Evolutionary conservation across 2,329 filamentous ascomycete species (phyloP).

Genomic region (Penicillium glabrum): DNA sequence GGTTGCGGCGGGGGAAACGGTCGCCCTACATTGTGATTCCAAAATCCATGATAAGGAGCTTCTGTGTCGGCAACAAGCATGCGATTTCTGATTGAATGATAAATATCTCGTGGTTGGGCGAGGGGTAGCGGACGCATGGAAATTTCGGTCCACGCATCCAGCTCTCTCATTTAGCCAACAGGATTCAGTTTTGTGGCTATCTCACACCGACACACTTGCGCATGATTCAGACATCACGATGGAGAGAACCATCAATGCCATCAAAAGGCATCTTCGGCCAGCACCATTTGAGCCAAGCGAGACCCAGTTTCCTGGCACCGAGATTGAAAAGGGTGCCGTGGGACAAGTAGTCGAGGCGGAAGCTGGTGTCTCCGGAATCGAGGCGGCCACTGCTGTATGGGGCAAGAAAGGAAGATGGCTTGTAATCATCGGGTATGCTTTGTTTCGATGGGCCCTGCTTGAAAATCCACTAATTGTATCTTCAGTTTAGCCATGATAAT

Average conservation of each 20-base stretch:
- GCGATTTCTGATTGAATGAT: background rate
- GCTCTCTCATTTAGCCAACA: background rate
- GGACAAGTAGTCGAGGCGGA: background rate
- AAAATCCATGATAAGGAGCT: background rate
- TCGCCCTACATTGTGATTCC: no score
- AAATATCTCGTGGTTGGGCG: no score
- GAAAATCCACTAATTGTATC: slow-evolving; percentile 6
- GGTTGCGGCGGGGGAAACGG: background rate
- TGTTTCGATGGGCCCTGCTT: background rate
- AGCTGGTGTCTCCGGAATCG: slow-evolving; percentile 12
- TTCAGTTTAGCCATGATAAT: slow-evolving; percentile 31
- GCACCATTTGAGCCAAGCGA: background rate
- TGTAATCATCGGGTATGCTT: slow-evolving; percentile 27
- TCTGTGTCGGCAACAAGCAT: background rate
- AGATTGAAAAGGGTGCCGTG: background rate
- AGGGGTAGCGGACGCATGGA: no score
- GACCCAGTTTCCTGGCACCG: background rate
- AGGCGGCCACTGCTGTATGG: slow-evolving; percentile 29
- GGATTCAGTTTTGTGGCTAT: background rate
- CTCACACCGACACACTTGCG: background rate
- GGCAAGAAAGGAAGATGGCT: slow-evolving; percentile 32
- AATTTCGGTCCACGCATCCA: no score
- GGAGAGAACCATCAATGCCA: background rate
- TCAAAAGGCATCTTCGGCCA: background rate
- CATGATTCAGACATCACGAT: background rate